Evolutionary conservation across 805 yeast genomes (phyloP).

Genomic region (Deakozyma indianensis): DNA sequence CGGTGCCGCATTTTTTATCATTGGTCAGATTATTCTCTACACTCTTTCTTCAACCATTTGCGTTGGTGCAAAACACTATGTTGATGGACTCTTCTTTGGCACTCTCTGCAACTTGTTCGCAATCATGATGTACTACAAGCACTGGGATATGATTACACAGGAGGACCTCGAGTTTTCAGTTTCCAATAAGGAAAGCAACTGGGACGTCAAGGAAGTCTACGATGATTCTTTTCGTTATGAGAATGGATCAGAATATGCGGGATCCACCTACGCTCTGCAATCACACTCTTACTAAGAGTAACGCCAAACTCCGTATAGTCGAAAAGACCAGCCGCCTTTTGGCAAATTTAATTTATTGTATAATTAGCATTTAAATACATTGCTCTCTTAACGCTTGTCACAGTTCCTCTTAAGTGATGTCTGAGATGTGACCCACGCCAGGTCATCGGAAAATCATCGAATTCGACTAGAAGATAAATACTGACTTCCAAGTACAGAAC

Average conservation of each 20-base stretch:
- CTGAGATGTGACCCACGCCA: too few relatives aligned
- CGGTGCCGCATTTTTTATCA: conserved; percentile 57
- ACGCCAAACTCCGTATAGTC: conserved; percentile 9
- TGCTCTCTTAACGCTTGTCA: too few relatives aligned
- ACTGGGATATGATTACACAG: conserved; percentile 90
- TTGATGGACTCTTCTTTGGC: conserved; percentile 83
- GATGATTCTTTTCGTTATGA: conserved; percentile 15
- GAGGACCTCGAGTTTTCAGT: conserved; percentile 92
- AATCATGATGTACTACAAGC: conserved; percentile 89
- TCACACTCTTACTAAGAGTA: neutral
- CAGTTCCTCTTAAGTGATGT: too few relatives aligned
- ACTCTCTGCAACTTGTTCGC: conserved; percentile 67
- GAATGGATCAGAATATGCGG: conserved; percentile 20
- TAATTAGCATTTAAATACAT: too few relatives aligned
- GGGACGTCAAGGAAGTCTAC: conserved; percentile 22
- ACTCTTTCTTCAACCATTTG: conserved; percentile 58
- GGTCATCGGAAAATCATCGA: too few relatives aligned
- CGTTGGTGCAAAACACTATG: conserved; percentile 59
- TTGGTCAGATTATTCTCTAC: conserved; percentile 68
- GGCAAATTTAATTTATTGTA: too few relatives aligned
- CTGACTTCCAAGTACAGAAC: neutral
- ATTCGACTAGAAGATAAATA: too few relatives aligned
- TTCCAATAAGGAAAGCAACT: conserved; percentile 31
- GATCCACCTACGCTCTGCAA: conserved; percentile 20
- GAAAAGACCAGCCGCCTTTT: conserved; percentile 47